These are phyloP conservation scores for Aspergillus cristatus DNA, from an alignment of 495 filamentous ascomycete genomes.

Conservation along the genomic window DNA sequence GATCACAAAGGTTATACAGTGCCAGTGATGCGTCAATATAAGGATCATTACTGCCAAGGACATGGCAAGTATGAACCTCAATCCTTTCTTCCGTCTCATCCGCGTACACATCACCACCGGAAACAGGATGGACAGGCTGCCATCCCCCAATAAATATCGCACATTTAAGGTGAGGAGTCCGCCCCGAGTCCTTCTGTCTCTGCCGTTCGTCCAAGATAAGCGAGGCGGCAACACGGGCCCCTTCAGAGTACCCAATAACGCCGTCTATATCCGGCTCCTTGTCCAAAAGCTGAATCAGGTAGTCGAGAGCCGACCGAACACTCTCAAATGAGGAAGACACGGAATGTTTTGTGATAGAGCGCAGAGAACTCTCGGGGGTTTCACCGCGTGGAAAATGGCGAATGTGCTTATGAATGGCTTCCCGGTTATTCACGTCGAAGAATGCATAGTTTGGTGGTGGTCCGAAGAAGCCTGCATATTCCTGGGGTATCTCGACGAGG, in stretches of 20 bases:
- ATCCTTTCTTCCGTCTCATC: slow-evolving; percentile 41
- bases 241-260: slow-evolving; percentile 54
- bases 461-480: slow-evolving; percentile 19
- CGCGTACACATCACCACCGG: slow-evolving; percentile 23
- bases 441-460: slow-evolving; percentile 22
- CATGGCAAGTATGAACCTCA: slow-evolving; percentile 46
- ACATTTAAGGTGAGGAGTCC: slow-evolving; percentile 40
- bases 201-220: slow-evolving; percentile 41
- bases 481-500: slow-evolving; percentile 5
- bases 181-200: slow-evolving; percentile 24
- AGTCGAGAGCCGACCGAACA: slow-evolving; percentile 4
- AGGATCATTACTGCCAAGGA: slow-evolving; percentile 48
- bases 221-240: slow-evolving; percentile 48
- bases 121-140: slow-evolving; percentile 40
- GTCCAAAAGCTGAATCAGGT: slow-evolving; percentile 15
- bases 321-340: too few relatives aligned
- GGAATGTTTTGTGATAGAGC: too few relatives aligned
- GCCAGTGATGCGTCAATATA: slow-evolving; percentile 42
- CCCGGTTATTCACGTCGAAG: slow-evolving; percentile 4
- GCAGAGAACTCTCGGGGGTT: slow-evolving; percentile 7
- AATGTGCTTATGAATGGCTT: slow-evolving; percentile 1
- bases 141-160: slow-evolving; percentile 47
- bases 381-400: slow-evolving; percentile 14
- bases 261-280: slow-evolving; percentile 25
- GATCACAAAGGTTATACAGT: slow-evolving; percentile 46